Evolutionary conservation across 257 asterid species (phyloP).

Genomic region (Perilla frutescens): DNA sequence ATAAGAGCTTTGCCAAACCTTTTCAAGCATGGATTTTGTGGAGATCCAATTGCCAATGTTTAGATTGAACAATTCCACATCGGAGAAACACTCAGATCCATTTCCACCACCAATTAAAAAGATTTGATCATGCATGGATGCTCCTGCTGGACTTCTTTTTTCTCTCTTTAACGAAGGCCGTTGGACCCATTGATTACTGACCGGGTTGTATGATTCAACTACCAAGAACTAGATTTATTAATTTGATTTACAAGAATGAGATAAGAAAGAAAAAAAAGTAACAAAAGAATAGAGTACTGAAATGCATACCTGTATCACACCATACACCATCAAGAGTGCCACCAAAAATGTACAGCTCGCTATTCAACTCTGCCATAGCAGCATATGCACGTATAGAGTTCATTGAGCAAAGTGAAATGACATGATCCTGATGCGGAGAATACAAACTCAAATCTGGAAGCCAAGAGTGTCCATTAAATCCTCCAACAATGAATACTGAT

Average conservation of each 20-base stretch:
- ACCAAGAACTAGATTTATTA: slow-evolving; percentile 35
- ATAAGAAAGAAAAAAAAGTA: slow-evolving; percentile 15
- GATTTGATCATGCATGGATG: slow-evolving; percentile 49
- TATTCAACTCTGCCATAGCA: slow-evolving; percentile 55
- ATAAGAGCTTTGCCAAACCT: slow-evolving; percentile 48
- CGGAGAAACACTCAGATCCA: slow-evolving; percentile 60
- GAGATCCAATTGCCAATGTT: slow-evolving; percentile 62
- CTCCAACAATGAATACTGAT: slow-evolving; percentile 60
- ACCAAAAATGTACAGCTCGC: slow-evolving; percentile 64
- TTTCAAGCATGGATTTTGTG: slow-evolving; percentile 59
- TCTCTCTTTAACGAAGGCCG: slow-evolving; percentile 57
- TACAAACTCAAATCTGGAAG: slow-evolving; percentile 46
- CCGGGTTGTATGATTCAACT: slow-evolving; percentile 74
- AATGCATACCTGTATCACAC: slow-evolving; percentile 64
- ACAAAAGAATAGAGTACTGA: not conserved
- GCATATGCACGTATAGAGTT: slow-evolving; percentile 49
- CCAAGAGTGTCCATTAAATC: slow-evolving; percentile 66
- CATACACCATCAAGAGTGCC: slow-evolving; percentile 50
- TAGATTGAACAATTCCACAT: slow-evolving; percentile 67
- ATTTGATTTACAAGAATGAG: slow-evolving; percentile 23
- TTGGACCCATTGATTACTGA: slow-evolving; percentile 51
- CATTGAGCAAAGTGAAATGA: slow-evolving; percentile 52
- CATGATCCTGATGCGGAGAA: slow-evolving; percentile 48
- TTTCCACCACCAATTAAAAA: slow-evolving; percentile 75
- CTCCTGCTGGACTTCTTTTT: slow-evolving; percentile 62